Conservation (phyloP, 495 filamentous ascomycete genomes). For the Penicillium macrosclerotiorum region DNA sequence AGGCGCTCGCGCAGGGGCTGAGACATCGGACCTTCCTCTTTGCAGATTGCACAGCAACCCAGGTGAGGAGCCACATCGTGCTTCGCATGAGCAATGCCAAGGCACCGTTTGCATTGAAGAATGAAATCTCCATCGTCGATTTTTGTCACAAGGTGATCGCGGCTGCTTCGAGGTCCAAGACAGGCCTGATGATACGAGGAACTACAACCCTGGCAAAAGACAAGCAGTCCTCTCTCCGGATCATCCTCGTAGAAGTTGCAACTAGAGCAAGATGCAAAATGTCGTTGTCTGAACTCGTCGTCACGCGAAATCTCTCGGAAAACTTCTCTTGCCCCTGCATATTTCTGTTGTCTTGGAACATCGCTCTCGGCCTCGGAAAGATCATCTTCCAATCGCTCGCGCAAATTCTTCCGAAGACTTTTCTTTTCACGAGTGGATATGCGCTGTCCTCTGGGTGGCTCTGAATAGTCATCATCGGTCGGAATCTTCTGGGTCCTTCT, state of each 20-base stretch:
- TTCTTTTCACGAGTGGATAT: slow-evolving; percentile 30
- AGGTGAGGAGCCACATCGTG: slow-evolving; percentile 67
- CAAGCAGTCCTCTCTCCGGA: slow-evolving; percentile 57
- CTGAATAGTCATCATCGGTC: slow-evolving; percentile 17
- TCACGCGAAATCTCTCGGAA: slow-evolving; percentile 56
- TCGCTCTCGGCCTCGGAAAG: slow-evolving; percentile 55
- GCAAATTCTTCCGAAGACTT: slow-evolving; percentile 52
- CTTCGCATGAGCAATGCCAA: slow-evolving; percentile 63
- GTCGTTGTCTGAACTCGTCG: slow-evolving; percentile 62
- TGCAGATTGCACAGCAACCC: slow-evolving; percentile 68
- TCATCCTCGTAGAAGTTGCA: slow-evolving; percentile 58
- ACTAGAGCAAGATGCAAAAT: slow-evolving; percentile 69
- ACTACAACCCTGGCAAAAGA: slow-evolving; percentile 91
- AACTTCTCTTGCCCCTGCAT: slow-evolving; percentile 60
- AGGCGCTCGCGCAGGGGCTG: slow-evolving; percentile 65
- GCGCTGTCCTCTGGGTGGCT: slow-evolving; percentile 13
- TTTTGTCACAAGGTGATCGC: slow-evolving; percentile 96
- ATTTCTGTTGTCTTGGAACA: slow-evolving; percentile 50
- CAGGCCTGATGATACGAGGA: slow-evolving; percentile 78
- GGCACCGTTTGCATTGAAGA: slow-evolving; percentile 84
- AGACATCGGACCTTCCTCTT: slow-evolving; percentile 58
- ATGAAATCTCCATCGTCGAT: slow-evolving; percentile 73
- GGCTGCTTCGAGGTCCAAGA: slow-evolving; percentile 64
- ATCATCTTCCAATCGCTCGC: slow-evolving; percentile 64
- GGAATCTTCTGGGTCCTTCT: neutral